Base-by-base conservation (phyloP, 345 rosid genomes). In the Kandelia obovata region DNA sequence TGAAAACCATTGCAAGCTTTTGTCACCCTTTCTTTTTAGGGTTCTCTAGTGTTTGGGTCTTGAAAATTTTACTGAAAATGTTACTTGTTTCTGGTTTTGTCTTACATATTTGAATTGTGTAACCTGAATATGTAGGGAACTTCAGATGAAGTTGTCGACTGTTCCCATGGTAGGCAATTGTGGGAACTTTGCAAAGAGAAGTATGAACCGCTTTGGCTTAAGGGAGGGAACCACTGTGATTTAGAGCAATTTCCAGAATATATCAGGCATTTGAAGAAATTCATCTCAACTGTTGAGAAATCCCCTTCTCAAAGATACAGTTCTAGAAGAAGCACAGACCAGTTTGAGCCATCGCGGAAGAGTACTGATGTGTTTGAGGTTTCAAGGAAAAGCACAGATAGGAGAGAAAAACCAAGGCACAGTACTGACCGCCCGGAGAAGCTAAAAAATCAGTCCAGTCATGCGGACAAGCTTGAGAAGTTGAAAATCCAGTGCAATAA, bases 171-270 rank as follows among this genome's bases (percentile, higher is more conserved):
- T 37, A 94, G 83, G 86, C 97, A 89, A 66, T 90, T 94, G 7
- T 91, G 98, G 98, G 97, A 94, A 64, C 85, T 94, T n/a, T 94
- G 97, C 85, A 87, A 87, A 72, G 94, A 86, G 82, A 91, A 91
- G 76, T 91, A 94, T 46, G 98, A 94, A 53, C 98, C 98, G 16
- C 68, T 94, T 70, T 94, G 98, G 98, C 80, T 91, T 69, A 85
- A 83, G 77, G 97, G 92, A 20, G 98, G 98, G 62, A 89, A 87
- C 66, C 98, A 93, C 75, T 91, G 98, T 61, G 85, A 91, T 74
- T 72, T 91, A 78, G 98, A 93, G 71, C 86, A 80, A 72, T 89
- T 71, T 73, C 98, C 98, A 0, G 97, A 89, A 49, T 91, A 94
- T 74, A 79, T 83, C 74, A 82, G 88, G 77, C 97, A 94, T 81